These are phyloP conservation scores for Diaporthe amygdali DNA, from an alignment of 2,329 filamentous ascomycete species.

Conservation along the genomic window DNA sequence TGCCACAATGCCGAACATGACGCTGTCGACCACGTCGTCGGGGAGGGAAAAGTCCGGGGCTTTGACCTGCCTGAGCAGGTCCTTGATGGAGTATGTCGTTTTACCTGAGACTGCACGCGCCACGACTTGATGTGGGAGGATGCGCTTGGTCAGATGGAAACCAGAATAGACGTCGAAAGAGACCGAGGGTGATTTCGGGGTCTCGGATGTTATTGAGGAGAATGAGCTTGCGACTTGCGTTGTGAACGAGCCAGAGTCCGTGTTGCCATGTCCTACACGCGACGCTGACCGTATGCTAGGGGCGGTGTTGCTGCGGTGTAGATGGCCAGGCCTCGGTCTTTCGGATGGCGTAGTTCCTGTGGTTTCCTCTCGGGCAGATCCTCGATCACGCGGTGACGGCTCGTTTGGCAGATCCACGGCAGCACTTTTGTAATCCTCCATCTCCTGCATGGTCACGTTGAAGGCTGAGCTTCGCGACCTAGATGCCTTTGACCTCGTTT, in stretches of 20 bases:
- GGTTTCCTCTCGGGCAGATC: conserved; percentile 70
- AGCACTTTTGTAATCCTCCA: conserved; percentile 64
- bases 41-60: conserved; percentile 83
- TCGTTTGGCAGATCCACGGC: conserved; percentile 60
- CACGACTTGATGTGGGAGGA: conserved; percentile 81
- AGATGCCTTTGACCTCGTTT: conserved; percentile 58
- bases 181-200: conserved; percentile 42
- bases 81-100: conserved; percentile 77
- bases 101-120: conserved; percentile 80
- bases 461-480: conserved; percentile 62
- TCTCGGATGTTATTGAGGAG: conserved; percentile 32
- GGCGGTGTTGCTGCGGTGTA: conserved; percentile 51
- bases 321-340: conserved; percentile 31
- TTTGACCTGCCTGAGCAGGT: conserved; percentile 81
- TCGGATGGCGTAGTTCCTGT: conserved; percentile 40
- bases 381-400: conserved; percentile 42
- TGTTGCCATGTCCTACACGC: conserved; percentile 26
- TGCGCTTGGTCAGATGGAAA: conserved; percentile 81
- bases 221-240: conserved; percentile 14
- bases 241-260: conserved; percentile 25
- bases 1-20: conserved; percentile 86
- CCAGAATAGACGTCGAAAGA: conserved; percentile 87
- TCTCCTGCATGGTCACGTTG: conserved; percentile 60
- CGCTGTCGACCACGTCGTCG: conserved; percentile 83
- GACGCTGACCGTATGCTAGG: conserved; percentile 36